Evolutionary conservation across 139 green algal species (phyloP), one percentile per base, ranked within the genome.

Genomic region (Chlamydomonas sphaeroides): DNA sequence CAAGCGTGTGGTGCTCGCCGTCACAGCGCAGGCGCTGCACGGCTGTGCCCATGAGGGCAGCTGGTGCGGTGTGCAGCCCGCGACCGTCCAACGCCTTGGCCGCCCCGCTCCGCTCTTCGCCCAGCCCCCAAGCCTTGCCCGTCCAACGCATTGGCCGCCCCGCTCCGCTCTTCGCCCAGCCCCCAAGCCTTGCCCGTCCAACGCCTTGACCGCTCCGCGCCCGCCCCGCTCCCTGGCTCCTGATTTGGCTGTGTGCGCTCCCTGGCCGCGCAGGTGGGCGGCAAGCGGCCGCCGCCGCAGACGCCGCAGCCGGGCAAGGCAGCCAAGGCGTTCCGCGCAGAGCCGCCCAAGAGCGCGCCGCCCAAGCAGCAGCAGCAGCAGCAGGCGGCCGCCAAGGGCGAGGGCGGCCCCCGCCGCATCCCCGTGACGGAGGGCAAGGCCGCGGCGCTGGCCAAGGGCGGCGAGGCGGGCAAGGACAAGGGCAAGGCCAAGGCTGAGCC

Each of bases 341-440:
- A 68, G 49, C 49, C 36, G 38, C 65, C 78, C 49, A 76, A 78
- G 56, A 59, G 45, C 11, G 53, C 65, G 20, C 65, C 65, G 30
- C 56, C 78, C 66, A 76, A 84, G 65, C 78, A 78, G 53, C 56
- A 57, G 68, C n/a, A n/a, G n/a, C n/a, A n/a, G n/a, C n/a, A n/a
- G n/a, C n/a, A n/a, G n/a, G n/a, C n/a, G n/a, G 23, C 18, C 28
- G 23, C 36, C 18, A 26, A 33, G 39, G 68, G 28, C 32, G 48
- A n/a, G 30, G 56, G 53, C 35, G 51, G 74, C 39, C 20, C 15
- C 39, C 2, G 42, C 30, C 10, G 32, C 26, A 84, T 76, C 51
- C 33, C 51, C 25, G 53, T 65, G 8, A 76, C 25, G 48, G 38
- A 15, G 48, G 23, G 11, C 42, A 65, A 33, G 61, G 39, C 36